These are phyloP conservation scores for Phytophthora colocasiae DNA, from an alignment of 352 stramenopile species.

Conservation along the genomic window DNA sequence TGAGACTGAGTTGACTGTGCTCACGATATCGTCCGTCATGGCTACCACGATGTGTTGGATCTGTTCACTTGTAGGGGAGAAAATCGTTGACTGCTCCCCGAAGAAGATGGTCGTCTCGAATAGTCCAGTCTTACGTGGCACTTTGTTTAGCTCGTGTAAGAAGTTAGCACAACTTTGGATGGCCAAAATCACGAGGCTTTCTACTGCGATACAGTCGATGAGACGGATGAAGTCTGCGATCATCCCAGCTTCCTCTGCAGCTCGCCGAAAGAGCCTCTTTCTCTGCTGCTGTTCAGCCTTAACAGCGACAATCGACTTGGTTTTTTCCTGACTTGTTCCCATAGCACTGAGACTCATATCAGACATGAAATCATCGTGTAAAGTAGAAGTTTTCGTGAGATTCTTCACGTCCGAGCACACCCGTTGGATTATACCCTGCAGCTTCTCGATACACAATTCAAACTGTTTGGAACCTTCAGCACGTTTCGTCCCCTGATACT, in stretches of 20 bases:
- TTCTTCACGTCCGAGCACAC: constrained; percentile 93
- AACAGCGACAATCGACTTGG: constrained; percentile 92
- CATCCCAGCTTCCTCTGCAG: constrained; percentile 88
- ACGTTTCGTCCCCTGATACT: constrained; percentile 90
- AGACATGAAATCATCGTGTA: constrained; percentile 70
- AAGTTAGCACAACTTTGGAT: constrained; percentile 89
- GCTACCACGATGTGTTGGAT: constrained; percentile 90
- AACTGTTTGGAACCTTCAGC: constrained; percentile 91
- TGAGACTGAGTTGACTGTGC: constrained; percentile 88
- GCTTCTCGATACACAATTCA: constrained; percentile 91
- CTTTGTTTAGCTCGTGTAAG: constrained; percentile 89
- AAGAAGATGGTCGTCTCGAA: constrained; percentile 96
- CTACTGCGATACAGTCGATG: constrained; percentile 93
- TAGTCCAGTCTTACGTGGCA: constrained; percentile 88
- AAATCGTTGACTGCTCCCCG: constrained; percentile 77
- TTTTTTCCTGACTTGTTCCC: constrained; percentile 75
- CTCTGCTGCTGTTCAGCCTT: constrained; percentile 92
- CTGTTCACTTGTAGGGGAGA: constrained; percentile 88
- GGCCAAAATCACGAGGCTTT: constrained; percentile 90
- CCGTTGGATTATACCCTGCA: constrained; percentile 90
- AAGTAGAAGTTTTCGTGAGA: constrained; percentile 69
- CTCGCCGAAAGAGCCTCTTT: constrained; percentile 82
- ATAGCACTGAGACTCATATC: constrained; percentile 41
- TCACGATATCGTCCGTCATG: constrained; percentile 91
- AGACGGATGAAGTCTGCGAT: constrained; percentile 94